These are phyloP conservation scores for Coelastrella sp. DNA, from an alignment of 139 green algal species.

Conservation along the genomic window DNA sequence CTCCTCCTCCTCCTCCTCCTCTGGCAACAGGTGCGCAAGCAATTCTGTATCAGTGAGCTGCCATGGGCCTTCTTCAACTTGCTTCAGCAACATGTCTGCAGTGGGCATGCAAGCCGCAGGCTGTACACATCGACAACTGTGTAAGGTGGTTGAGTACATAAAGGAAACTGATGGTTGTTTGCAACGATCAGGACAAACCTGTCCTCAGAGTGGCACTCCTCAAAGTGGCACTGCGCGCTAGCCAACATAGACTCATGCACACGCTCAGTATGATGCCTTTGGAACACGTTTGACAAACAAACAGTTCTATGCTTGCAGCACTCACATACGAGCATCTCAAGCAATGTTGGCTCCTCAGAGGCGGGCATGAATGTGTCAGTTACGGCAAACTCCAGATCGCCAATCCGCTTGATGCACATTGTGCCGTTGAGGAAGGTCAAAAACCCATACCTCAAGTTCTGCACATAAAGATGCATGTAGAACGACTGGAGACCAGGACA, in stretches of 20 bases:
- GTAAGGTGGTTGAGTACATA: no score
- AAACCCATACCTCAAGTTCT: background rate
- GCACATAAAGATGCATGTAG: background rate
- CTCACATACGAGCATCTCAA: background rate
- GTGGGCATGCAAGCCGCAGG: background rate
- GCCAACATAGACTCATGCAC: no score
- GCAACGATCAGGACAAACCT: no score
- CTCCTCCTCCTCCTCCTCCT: no score
- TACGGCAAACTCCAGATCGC: background rate
- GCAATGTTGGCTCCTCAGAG: background rate
- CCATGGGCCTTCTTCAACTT: background rate
- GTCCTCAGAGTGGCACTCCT: no score
- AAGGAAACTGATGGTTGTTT: no score
- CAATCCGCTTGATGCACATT: background rate
- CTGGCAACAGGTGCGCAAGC: no score
- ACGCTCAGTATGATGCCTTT: no score
- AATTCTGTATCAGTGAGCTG: background rate
- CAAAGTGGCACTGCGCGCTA: no score
- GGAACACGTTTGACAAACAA: no score
- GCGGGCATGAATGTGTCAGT: background rate
- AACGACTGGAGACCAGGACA: no score
- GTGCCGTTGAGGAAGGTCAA: background rate
- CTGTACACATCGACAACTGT: background rate
- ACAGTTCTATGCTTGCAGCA: background rate
- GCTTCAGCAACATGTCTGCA: background rate